Conservation (phyloP, 768 basidiomycete genomes). For the Tubosaeta sp. region DNA sequence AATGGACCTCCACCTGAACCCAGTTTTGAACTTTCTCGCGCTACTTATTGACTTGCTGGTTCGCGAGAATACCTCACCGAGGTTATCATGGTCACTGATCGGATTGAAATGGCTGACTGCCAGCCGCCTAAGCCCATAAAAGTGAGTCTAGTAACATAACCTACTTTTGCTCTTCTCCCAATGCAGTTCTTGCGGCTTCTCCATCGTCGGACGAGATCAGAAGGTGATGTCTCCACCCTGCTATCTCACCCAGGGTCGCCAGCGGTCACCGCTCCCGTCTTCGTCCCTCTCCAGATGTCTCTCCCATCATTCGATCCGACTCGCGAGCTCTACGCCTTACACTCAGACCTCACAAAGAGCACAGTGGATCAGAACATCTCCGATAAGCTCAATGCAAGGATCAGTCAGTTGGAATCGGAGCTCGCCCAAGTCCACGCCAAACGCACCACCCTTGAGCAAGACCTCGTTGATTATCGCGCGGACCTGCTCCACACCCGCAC, state of each 20-base stretch:
- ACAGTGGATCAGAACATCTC: not conserved
- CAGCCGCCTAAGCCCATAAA: conserved; percentile 22
- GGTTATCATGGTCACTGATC: not conserved
- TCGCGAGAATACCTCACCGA: no score
- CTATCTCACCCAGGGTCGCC: not conserved
- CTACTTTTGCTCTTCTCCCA: not conserved
- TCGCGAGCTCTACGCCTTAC: conserved; percentile 17
- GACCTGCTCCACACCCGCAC: conserved; percentile 28
- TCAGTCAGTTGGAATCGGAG: conserved; percentile 12
- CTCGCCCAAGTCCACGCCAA: conserved; percentile 11
- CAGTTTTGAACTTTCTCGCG: not conserved
- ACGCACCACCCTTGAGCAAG: conserved; percentile 20
- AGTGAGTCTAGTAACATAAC: not conserved
- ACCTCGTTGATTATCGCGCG: conserved; percentile 24
- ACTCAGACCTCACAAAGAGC: not conserved
- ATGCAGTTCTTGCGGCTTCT: conserved; percentile 49
- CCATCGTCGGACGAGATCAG: conserved; percentile 47
- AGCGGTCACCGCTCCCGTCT: conserved; percentile 16
- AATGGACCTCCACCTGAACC: not conserved
- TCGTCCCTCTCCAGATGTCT: conserved; percentile 18
- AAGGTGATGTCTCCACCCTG: conserved; percentile 33
- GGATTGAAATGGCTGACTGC: conserved; percentile 16
- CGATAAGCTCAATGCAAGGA: conserved; percentile 4
- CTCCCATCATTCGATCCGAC: conserved; percentile 24
- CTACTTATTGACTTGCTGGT: no score